Percentiles rank a stretch among this genome's conserved stretches.
Conservation (phyloP, 192 early-diverging fungal species). For the Gonapodya sp. region DNA sequence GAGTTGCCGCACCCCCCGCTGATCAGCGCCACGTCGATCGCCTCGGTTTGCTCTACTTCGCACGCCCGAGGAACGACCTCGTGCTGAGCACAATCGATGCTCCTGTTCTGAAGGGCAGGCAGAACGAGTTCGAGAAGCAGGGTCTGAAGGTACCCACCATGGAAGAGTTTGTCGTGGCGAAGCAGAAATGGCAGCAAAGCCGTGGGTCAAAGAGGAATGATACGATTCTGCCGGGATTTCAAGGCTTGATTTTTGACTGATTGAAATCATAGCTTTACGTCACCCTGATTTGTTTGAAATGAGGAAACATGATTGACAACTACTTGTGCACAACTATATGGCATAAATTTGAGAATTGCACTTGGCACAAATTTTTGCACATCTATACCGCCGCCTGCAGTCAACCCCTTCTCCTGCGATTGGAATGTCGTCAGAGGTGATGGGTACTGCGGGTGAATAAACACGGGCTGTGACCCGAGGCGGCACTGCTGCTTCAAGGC, state of each 20-base stretch:
- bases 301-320: background rate
- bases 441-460: background rate
- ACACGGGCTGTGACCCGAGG: background rate
- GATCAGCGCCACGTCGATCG: conserved; percentile 10
- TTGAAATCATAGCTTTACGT: background rate
- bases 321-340: background rate
- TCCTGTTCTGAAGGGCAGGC: background rate
- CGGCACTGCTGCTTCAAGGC: background rate
- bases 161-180: conserved; percentile 3
- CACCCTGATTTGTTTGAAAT: background rate
- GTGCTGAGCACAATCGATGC: conserved; percentile 2
- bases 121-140: conserved; percentile 1
- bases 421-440: background rate
- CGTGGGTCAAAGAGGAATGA: conserved; percentile 3
- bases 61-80: conserved; percentile 8
- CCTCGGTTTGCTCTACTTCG: conserved; percentile 12
- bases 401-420: background rate
- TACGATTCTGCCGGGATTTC: conserved; percentile 1
- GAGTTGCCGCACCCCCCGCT: background rate
- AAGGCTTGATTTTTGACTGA: background rate
- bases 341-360: background rate
- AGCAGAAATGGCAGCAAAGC: background rate
- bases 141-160: background rate
- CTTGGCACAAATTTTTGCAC: background rate
- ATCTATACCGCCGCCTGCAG: conserved; percentile 1